Evolutionary conservation across 176 grass and related monocot genomes (phyloP), one percentile per base, ranked within the genome.

Genomic region (Eremochloa ophiuroides): DNA sequence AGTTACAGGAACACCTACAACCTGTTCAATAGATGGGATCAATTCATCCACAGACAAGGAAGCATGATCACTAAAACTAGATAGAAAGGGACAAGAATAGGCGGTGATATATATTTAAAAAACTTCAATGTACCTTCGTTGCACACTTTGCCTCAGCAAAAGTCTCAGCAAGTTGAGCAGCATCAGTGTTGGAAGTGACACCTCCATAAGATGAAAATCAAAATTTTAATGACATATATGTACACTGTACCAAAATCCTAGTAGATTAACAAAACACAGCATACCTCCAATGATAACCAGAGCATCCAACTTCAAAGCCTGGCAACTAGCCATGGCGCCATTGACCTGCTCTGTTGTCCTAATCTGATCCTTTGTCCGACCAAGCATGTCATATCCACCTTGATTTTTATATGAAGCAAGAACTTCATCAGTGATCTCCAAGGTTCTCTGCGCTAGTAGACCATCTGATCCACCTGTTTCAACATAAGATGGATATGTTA

Each of bases 321-420:
- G 84, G 73, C 96, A 95, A 83, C 84, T 91, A 84, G 87, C 80
- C 90, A 89, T 93, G 38, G 96, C 85, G 69, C 93, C 93, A 55
- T 99, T 95, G 31, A 99, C 96, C 66, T 99, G 96, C 86, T 99
- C 96, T 4, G 71, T 95, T 73, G 96, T 93, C 85, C 96, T 95
- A 71, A 99, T 93, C 83, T 99, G 96, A 95, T 99, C 96, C 85
- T 91, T 91, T 69, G 96, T 99, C 64, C 96, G 85, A 38, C 96
- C 96, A 88, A 99, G 96, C 83, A 99, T 88, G 82, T 99, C 96
- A 88, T 99, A 99, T 69, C 96, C 96, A 85, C 96, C 96, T 99
- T 99, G 96, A 79, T 99, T 99, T 90, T 93, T 95, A 59, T 99
- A 95, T 16, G 93, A 91, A 89, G 91, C 91, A 83, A 99, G 88